Percentiles rank a stretch among this genome's conserved stretches.
Conservation (phyloP, 441 rosid genomes). For the Pelargonium myrrhifolium region DNA sequence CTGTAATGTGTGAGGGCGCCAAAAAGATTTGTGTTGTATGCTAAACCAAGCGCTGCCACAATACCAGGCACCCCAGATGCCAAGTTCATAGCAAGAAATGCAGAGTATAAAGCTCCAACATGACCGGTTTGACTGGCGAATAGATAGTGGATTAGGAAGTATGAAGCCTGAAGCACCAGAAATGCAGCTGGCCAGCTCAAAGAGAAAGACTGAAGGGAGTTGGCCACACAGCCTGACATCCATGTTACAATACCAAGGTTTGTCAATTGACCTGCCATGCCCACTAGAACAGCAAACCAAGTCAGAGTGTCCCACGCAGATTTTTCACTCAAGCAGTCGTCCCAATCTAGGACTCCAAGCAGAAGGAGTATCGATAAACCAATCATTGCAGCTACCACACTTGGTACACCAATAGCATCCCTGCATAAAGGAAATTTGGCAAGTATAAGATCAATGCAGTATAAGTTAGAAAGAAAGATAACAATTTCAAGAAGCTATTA, state of each 20-base stretch:
- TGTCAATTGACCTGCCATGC: constrained; percentile 87
- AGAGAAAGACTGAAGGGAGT: constrained; percentile 51
- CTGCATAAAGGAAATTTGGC: constrained; percentile 27
- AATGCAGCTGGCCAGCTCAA: constrained; percentile 90
- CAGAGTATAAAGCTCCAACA: constrained; percentile 86
- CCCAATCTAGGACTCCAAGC: constrained; percentile 89
- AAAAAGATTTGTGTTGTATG: constrained; percentile 81
- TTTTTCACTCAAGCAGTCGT: constrained; percentile 84
- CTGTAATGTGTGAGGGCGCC: constrained; percentile 92
- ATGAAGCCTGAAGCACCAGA: constrained; percentile 70
- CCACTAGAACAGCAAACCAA: constrained; percentile 88
- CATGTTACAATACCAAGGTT: constrained; percentile 73
- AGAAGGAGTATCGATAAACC: constrained; percentile 74
- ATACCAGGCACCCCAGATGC: constrained; percentile 87
- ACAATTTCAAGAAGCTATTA: too few relatives aligned
- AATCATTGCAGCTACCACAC: constrained; percentile 94
- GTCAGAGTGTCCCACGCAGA: constrained; percentile 96
- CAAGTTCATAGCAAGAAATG: constrained; percentile 92
- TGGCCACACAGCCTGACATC: constrained; percentile 75
- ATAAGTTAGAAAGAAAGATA: too few relatives aligned
- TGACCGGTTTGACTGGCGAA: constrained; percentile 97
- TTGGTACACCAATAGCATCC: constrained; percentile 66
- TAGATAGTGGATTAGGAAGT: constrained; percentile 81
- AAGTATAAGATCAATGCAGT: too few relatives aligned
- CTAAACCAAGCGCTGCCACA: constrained; percentile 75